Base-by-base conservation (phyloP, 2,329 filamentous ascomycete genomes). In the Exutisphaerella laricina region DNA sequence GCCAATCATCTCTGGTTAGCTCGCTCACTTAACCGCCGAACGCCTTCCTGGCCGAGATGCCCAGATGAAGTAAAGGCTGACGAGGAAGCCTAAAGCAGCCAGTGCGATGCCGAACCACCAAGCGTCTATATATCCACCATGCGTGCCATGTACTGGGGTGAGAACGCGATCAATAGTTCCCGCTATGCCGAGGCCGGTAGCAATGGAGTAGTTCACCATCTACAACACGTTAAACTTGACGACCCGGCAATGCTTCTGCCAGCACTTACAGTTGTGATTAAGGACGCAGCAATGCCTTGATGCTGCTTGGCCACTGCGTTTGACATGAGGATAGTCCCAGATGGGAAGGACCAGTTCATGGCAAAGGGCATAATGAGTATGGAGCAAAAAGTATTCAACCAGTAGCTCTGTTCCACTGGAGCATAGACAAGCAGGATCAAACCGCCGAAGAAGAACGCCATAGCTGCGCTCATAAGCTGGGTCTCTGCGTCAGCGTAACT, bases 301-400 rank as follows among this genome's bases (percentile, higher is more conserved):
- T 71, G 65, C 33, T 72, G 60, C 12, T 61, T 58, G 5, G 57
- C 46, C 26, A 71, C 62, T 1, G 61, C 65, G 48, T 80, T 72
- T 13, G 71, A 75, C 9, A 84, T 64, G 21, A 82, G 69, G n/a
- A 82, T 58, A 0, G 71, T 79, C 0, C 75, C 77, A 0, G 78
- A 74, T 0, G 80, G 79, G 49, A 80, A 80, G 2, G 70, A 76
- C 70, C 80, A 80, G 57, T 83, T 78, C 72, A 82, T 78, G 3
- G 77, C 77, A 52, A 74, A 80, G 0, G 77, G 73, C 61, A 77
- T 78, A 37, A 82, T 52, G 2, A 81, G 14, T 2, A 78, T 64
- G 2, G 69, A 68, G 8, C 79, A 67, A 51, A 84, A 83, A 0
- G 71, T 68, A 46, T 80, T 73, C 9, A 66, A 66, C 80, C 79